Percentiles rank a stretch among this genome's conserved stretches.
Conservation (phyloP, 2,329 filamentous ascomycete species). For the Alternaria tenuissima region DNA sequence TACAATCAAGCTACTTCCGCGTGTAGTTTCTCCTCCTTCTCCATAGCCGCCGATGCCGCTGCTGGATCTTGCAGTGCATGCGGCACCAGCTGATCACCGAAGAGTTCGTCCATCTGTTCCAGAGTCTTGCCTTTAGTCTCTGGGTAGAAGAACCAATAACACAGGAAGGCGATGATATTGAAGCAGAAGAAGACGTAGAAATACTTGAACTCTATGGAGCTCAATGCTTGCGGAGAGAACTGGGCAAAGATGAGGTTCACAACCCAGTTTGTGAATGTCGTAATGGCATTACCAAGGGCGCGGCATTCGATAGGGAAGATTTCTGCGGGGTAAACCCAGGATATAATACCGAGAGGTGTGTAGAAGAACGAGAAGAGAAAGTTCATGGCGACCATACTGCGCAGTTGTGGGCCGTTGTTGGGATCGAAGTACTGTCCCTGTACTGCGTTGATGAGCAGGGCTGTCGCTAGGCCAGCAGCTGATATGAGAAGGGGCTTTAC, state of each 20-base stretch:
- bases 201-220: constrained; percentile 53
- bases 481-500: constrained; percentile 59
- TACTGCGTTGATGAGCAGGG: constrained; percentile 49
- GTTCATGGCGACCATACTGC: constrained; percentile 58
- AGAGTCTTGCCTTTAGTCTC: constrained; percentile 42
- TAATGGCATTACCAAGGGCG: constrained; percentile 54
- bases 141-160: constrained; percentile 40
- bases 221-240: constrained; percentile 56
- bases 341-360: constrained; percentile 57
- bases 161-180: constrained; percentile 52
- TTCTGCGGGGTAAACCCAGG: constrained; percentile 58
- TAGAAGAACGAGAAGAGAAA: constrained; percentile 58
- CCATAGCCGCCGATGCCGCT: constrained; percentile 38
- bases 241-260: constrained; percentile 60
- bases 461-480: constrained; percentile 52
- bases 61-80: constrained; percentile 48
- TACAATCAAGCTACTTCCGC: neutral
- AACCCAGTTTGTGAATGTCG: constrained; percentile 58
- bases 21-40: constrained; percentile 30
- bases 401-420: constrained; percentile 44
- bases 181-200: constrained; percentile 57
- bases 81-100: constrained; percentile 46
- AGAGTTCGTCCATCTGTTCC: constrained; percentile 45
- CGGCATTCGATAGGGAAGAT: constrained; percentile 57
- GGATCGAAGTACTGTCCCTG: constrained; percentile 49